Evolutionary conservation across 768 basidiomycete genomes (phyloP), one percentile per base, ranked within the genome.

Genomic region (Cyathus striatus): DNA sequence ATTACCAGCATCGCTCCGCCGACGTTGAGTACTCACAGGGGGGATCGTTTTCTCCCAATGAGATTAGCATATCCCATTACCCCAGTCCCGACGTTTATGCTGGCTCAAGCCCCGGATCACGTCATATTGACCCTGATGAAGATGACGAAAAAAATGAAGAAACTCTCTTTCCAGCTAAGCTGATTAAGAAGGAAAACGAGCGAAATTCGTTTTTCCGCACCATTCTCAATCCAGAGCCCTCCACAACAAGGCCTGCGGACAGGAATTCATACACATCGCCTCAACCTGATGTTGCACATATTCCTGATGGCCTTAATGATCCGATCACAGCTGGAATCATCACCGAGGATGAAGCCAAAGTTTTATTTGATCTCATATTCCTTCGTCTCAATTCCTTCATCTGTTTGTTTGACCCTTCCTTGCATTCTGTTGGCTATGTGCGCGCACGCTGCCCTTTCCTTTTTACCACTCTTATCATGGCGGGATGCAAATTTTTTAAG

Each of bases 321-420:
- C 90, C 89, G 20, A 75, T 92, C 53, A 68, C 76, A 14, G 76
- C 79, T 43, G 86, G 83, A 25, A 71, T 89, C 50, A 66, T 92
- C 49, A 72, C 73, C 41, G 86, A 88, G 52, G 70, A 72, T 27
- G 80, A 85, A 44, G 87, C 86, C 35, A 75, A 75, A 53, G 70
- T 78, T 38, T 68, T 90, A 35, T 90, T 91, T 49, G 87, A 90
- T 59, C 66, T 78, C 47, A 75, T 92, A 57, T 90, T 86, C 65
- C 57, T 87, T 42, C 86, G 89, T 46, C 75, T 93, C 41, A 93
- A 93, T 59, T 88, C 90, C 10, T 90, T 92, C 61, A 81, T 92
- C 64, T 88, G 86, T 57, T 71, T 93, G 23, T 90, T 94, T 57
- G 91, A 93, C 65, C 87, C 90, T 26, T 68, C 77, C n/a, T 66